Base-by-base conservation (phyloP, 768 basidiomycete species). In the Piloderma croceum region DNA sequence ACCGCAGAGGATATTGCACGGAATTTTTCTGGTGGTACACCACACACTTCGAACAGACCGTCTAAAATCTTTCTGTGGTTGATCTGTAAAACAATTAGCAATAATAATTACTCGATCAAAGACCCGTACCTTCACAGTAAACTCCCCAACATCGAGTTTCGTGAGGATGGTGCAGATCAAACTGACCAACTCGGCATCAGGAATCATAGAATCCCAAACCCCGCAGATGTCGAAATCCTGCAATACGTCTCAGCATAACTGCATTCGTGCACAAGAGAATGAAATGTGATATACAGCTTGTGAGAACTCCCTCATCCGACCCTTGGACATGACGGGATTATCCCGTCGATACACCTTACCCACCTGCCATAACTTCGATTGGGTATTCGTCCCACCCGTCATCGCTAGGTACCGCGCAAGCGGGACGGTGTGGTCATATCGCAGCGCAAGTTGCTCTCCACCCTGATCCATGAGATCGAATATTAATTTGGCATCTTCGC, bases 331-430 rank as follows among this genome's bases (percentile, higher is more conserved):
- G 42, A 93, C 93, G 0, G 96, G 96, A 48, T 83, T 90, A 63
- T 99, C 96, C 57, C 96, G 69, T 46, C 96, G 72, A 63, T 98
- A 99, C 15, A 99, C 96, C 65, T 98, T 99, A n/a, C 92, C 93
- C 37, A 99, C 82, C 61, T 98, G 96, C 83, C 91, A 99, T 11
- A 97, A 60, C 65, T 98, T 98, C 46, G 81, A 68, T 50, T 81
- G 80, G 5, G 74, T 67, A 50, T 61, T 75, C 47, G 72, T 82
- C n/a, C 79, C 80, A n/a, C 90, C 86, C 43, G 80, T 80, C 92
- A 99, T 98, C 20, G 96, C 94, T 13, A 99, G 70, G 62, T 90
- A 93, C 23, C 96, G 72, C 17, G 94, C 96, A 31, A 99, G 82
- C 5, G 96, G 96, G 19, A 98, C 94, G 18, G 94, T 99, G 56